Evolutionary conservation across 164 flowering plant species (phyloP), one percentile per base, ranked within the genome.

Genomic region (Cinnamomum micranthum): DNA sequence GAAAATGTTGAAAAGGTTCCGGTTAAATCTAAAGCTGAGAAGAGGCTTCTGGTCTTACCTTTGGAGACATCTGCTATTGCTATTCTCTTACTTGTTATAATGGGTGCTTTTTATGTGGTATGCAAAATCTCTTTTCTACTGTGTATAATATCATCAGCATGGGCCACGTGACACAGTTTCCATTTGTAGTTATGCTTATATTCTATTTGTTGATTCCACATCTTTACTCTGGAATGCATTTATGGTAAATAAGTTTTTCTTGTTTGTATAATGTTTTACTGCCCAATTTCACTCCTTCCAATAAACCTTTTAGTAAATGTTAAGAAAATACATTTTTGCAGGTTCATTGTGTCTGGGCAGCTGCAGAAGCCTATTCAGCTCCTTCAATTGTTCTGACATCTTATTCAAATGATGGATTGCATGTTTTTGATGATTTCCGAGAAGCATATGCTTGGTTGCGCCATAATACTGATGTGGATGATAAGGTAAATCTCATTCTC

Each of bases 281-380:
- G 3, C 60, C 9, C n/a, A 15, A 55, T 55, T 55, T 55, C 60
- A 55, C 6, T 17, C 13, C 60, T 55, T 52, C 19, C n/a, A 55
- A 55, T 14, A 3, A 55, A 15, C 60, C 60, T 55, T 55, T 55
- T 20, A 17, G 14, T 63, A 5, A 33, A 25, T 11, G 24, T 50
- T 73, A 24, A 20, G 7, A 31, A 35, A 41, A 15, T 63, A 24
- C 52, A 17, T 15, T 70, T 22, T 31, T 83, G 84, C 73, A 95
- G 98, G 86, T 95, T 79, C 98, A 95, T 81, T 89, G 93, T 86
- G 99, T 96, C 65, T 96, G 99, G 99, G 99, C 99, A 24, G 99
- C 99, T 17, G 97, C 98, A 70, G 98, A 96, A 84, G 99, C 99
- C 76, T 96, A 96, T 82, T 96, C 99, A 69, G 98, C 99, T 25